Evolutionary conservation across 2,329 filamentous ascomycete genomes (phyloP), one percentile per base, ranked within the genome.

Genomic region (Ophiosphaerella korrae): DNA sequence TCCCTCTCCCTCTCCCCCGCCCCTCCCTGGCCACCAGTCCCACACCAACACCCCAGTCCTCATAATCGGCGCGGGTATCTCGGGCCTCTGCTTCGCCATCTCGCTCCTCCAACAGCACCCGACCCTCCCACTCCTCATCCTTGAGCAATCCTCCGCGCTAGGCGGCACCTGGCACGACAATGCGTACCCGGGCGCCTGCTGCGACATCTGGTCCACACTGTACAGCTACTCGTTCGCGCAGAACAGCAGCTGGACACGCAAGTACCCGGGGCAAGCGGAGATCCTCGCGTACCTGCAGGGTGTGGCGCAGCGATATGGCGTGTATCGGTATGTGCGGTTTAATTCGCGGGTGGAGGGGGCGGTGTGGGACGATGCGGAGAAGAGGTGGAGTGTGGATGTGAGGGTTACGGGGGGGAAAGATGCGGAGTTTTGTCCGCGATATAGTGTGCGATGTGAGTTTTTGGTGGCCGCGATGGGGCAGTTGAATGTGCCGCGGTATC

Each of bases 221-320:
- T 86, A 86, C 70, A 82, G 78, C 37, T 85, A 80, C 66, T 84
- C 81, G 5, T 87, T 86, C 58, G 83, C 82, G 32, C 82, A 84
- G 44, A 85, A 85, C 45, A 72, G 81, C 2, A 74, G 80, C 55
- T 85, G 84, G 83, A 79, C 80, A 1, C 72, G 81, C 14, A 77
- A 83, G 46, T 86, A 84, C 58, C 80, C 84, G 0, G 80, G 81
- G 0, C 83, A 86, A 58, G 81, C 84, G 62, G 84, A 86, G 62
- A 83, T 86, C 16, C 73, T 83, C 31, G 71, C 72, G 18, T 86
- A 86, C 57, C 74, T 86, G 2, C 75, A 78, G 40, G 68, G 70
- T 1, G 72, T 84, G 11, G 83, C 82, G 5, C 74, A 80, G 50
- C 80, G 83, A 51, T 81, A 81, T 61, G 69, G 78, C 6, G 76